Evolutionary conservation across 192 early-diverging fungal genomes (phyloP).

Genomic region (Linnemannia zychae): DNA sequence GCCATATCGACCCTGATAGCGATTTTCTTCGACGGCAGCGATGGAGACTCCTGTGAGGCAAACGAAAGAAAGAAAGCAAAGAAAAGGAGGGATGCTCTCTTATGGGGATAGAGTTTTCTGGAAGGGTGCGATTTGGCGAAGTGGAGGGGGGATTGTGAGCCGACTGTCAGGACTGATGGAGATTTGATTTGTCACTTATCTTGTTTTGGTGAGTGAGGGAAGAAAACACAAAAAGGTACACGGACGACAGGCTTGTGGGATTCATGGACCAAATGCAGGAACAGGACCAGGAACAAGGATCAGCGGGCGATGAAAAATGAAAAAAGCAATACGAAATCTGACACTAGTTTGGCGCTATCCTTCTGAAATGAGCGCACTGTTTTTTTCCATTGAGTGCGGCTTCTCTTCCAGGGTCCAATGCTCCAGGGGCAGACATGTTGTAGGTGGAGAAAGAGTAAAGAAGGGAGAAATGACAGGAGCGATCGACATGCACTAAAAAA

Average conservation of each 20-base stretch:
- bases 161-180: background rate
- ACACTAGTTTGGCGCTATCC: background rate
- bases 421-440: background rate
- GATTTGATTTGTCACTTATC: background rate
- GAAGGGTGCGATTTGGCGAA: background rate
- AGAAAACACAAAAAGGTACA: background rate
- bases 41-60: background rate
- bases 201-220: background rate
- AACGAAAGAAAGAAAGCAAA: background rate
- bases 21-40: background rate
- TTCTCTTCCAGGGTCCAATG: background rate
- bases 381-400: background rate
- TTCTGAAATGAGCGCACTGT: background rate
- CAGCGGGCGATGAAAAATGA: background rate
- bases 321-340: background rate
- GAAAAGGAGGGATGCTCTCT: background rate
- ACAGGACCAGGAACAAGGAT: background rate
- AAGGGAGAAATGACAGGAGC: too few species aligned
- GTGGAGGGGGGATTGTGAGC: background rate
- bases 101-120: background rate
- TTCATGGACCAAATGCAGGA: background rate
- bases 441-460: too few species aligned
- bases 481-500: too few species aligned
- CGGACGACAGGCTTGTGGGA: background rate
- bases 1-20: background rate